Base-by-base conservation (phyloP, 2,329 filamentous ascomycete species). In the Lasiodiplodia theobromae region DNA sequence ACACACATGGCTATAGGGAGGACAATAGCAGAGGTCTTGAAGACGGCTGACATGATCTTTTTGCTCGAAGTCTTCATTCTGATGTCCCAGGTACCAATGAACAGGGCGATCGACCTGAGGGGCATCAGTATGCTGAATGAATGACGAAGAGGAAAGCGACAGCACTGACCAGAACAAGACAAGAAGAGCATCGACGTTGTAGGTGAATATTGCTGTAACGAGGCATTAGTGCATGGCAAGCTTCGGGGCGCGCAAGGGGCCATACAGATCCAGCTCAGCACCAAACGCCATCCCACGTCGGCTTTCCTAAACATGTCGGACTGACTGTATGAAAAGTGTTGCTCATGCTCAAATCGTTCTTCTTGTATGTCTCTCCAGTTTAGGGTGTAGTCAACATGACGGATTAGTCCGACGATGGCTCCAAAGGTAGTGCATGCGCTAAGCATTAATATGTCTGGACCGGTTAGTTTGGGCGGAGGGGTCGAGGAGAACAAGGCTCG, bases 281-380 rank as follows among this genome's bases (percentile, higher is more conserved):
- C 66, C 47, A 60, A 37, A 38, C 67, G 67, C 67, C 67, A 68
- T 38, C 67, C 67, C 5, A 54, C 52, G 28, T 56, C 40, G 10
- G 67, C 49, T 21, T 56, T 68, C 6, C 67, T 52, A 14, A 64
- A 49, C 51, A 68, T 51, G 28, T 57, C 57, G 12, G 54, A 28
- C 10, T 63, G 37, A 28, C 51, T 63, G 28, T 64, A 57, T 7
- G 38, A 49, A 10, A 47, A 52, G 18, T 58, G 51, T 4, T 57
- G 58, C 28, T 52, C 52, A 28, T 57, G 28, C 8, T 56, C 11
- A 6, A 44, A 68, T 25, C 67, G 67, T 31, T 68, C 34, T 38
- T 51, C 57, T 38, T 56, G 52, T 28, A 68, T 68, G 21, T 49
- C n/a, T 58, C 58, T 64, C 67, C 67, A 68, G 60, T 68, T 68